Evolutionary conservation across 495 filamentous ascomycete genomes (phyloP), one percentile per base, ranked within the genome.

Genomic region (Aspergillus taichungensis): DNA sequence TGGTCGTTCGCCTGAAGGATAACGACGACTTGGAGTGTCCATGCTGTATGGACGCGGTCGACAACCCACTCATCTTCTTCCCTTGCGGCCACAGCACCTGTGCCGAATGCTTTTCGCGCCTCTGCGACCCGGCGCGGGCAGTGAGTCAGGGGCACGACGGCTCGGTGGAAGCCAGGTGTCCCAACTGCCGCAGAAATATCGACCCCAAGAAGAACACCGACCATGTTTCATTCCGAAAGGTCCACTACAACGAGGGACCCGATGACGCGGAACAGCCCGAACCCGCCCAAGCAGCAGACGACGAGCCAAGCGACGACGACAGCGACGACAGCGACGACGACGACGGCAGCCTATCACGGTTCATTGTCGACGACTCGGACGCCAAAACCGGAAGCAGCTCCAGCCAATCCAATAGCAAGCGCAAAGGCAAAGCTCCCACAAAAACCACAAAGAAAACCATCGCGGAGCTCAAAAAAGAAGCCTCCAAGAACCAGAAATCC

Each of bases 1-100:
- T 87, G 10, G 75, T 96, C 10, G 57, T 64, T 13, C 79, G 88
- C 3, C 73, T 96, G 51, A 86, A 79, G 49, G 71, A 68, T 13
- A 82, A 55, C 59, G 73, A 55, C 64, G 67, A 64, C 37, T 77
- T 80, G 11, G 72, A 79, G 55, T 94, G 89, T 54, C 84, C 85
- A 3, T 77, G 95, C 36, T 96, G 92, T 57, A 78, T 86, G 43
- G 88, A 94, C 56, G 81, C 69, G 1, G 77, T 82, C 1, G 67
- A 76, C 11, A 89, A 88, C 47, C 84, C 92, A 0, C 73, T 81
- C 5, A 85, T 96, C 48, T 80, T 91, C 59, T 73, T 85, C 48
- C 88, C 88, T 2, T 96, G 90, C 51, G 90, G 90, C 24, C 90
- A 96, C 62, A 75, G 79, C 45, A 82, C 80, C 14, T 96, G 90